Base-by-base conservation (phyloP, 768 basidiomycete species). In the Boletus vermiculosoides region DNA sequence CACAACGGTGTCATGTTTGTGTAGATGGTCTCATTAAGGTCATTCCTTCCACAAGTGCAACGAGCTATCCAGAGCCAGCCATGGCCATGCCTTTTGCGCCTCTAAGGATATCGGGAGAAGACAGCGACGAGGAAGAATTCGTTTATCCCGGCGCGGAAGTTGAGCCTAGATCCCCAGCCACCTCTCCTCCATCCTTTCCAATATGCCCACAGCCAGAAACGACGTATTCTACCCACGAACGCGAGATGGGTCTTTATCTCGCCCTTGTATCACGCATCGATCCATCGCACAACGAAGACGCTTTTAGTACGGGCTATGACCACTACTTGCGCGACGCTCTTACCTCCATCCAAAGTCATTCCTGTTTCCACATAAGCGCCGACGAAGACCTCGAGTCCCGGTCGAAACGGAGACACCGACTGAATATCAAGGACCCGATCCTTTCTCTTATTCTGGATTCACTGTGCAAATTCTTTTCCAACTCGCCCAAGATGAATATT, bases 401-500 rank as follows among this genome's bases (percentile, higher is more conserved):
- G 13, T 68, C 71, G 4, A 79, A 78, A 62, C 67, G 75, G 54
- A 88, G 89, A 65, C 93, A 96, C 67, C 80, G 81, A n/a, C 76
- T 97, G 31, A 86, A 87, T 60, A 81, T 88, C 54, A 84, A 85
- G 59, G 93, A 95, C 63, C 83, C 88, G 11, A 75, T 96, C 10
- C 75, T 95, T 20, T 82, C 84, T 3, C 74, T 81, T 25, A 66
- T 96, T 48, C 80, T 97, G 45, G 85, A 88, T 51, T 81, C 81
- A 31, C 70, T 96, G 34, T 76, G 88, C 50, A 78, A 77, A 56
- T 96, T 98, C 79, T 92, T 97, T 71, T 82, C 83, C 15, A 93
- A 96, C 61, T 79, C 88, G 0, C 86, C 94, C 13, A 90, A 94
- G 61, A 84, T 82, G 71, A 98, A 98, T 68, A 83, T 98, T 52